Evolutionary conservation across 768 basidiomycete species (phyloP).

Genomic region (Lyophyllum decastes): DNA sequence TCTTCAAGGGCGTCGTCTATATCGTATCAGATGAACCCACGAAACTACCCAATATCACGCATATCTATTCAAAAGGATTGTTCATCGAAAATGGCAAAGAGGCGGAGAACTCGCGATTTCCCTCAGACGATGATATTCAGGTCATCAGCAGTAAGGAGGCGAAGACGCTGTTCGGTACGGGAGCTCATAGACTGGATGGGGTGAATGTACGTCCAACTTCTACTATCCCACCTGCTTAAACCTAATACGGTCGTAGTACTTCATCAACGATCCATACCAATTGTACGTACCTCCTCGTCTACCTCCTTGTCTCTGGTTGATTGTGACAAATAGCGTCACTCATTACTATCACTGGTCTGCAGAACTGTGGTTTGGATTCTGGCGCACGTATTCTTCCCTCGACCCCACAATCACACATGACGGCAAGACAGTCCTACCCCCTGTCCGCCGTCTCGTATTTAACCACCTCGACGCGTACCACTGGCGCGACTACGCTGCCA

Average conservation of each 20-base stretch:
- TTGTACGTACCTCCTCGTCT: conserved; percentile 51
- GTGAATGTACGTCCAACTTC: conserved; percentile 50
- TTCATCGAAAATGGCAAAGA: conserved; percentile 58
- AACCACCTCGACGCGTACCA: conserved; percentile 69
- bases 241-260: conserved; percentile 48
- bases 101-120: conserved; percentile 60
- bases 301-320: not conserved
- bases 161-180: conserved; percentile 63
- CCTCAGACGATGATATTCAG: conserved; percentile 77
- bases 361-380: conserved; percentile 89
- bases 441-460: conserved; percentile 77
- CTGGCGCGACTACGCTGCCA: conserved; percentile 89
- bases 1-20: conserved; percentile 80
- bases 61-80: conserved; percentile 72
- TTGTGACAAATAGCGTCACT: conserved; percentile 55
- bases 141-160: conserved; percentile 74
- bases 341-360: conserved; percentile 96
- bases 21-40: conserved; percentile 77
- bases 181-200: conserved; percentile 78
- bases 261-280: conserved; percentile 85
- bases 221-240: not conserved
- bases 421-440: conserved; percentile 73
- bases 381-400: conserved; percentile 86
- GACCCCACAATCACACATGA: conserved; percentile 65
- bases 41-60: conserved; percentile 60